Conservation (phyloP, 371 early-diverging fungal species). For the Coemansia sp. region DNA sequence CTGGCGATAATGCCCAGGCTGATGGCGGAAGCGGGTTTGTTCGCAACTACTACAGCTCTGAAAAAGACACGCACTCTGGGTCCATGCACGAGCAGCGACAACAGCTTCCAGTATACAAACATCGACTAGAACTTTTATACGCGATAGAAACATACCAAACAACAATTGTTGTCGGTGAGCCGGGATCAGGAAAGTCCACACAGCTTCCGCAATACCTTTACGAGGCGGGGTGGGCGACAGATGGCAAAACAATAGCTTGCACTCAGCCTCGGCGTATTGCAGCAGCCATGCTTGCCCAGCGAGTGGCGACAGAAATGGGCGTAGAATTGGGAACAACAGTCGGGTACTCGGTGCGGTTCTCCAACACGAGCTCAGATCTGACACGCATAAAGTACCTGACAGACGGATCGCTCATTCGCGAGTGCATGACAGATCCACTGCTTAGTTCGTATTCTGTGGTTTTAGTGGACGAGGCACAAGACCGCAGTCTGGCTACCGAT, state of each 20-base stretch:
- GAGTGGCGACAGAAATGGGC: slow-evolving; percentile 88
- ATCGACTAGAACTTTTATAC: slow-evolving; percentile 79
- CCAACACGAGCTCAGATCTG: slow-evolving; percentile 78
- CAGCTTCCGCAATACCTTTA: slow-evolving; percentile 97
- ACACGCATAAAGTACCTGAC: slow-evolving; percentile 97
- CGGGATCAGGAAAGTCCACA: slow-evolving; percentile 98
- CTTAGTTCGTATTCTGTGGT: slow-evolving; percentile 85
- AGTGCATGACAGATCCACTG: slow-evolving; percentile 85
- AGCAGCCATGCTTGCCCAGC: slow-evolving; percentile 95
- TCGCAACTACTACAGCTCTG: slow-evolving; percentile 19
- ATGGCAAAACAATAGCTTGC: slow-evolving; percentile 81
- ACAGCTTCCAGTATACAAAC: slow-evolving; percentile 85
- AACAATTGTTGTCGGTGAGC: slow-evolving; percentile 92
- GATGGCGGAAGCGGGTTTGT: slow-evolving; percentile 32
- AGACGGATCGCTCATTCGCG: slow-evolving; percentile 93
- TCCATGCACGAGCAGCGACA: slow-evolving; percentile 83
- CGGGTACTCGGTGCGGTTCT: slow-evolving; percentile 95
- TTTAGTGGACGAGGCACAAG: slow-evolving; percentile 98
- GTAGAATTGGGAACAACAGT: slow-evolving; percentile 77
- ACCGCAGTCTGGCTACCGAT: slow-evolving; percentile 92
- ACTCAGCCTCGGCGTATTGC: slow-evolving; percentile 97
- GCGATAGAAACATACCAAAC: slow-evolving; percentile 73
- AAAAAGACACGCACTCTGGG: slow-evolving; percentile 60
- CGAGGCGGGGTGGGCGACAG: slow-evolving; percentile 86
- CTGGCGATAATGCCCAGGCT: not conserved